A percentile compares a stretch with the other conserved stretches of the same genome.
Evolutionary conservation across 2,329 filamentous ascomycete genomes (phyloP).

Genomic region (Ophiostoma ulmi): DNA sequence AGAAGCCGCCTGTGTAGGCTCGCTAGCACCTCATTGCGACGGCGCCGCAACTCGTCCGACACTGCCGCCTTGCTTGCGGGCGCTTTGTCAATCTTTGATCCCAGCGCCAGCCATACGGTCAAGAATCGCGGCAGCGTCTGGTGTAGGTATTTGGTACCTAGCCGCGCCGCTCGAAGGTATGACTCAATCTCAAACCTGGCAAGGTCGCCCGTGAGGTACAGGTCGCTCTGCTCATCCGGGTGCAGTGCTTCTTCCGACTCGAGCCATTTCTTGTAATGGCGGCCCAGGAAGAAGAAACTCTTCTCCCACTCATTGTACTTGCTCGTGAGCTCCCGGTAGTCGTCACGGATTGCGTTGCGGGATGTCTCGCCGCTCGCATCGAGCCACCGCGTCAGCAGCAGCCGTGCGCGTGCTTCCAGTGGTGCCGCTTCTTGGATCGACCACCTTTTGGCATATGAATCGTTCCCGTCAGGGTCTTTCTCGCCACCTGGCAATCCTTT

Average conservation of each 20-base stretch:
- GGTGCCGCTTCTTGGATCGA: conserved; percentile 16
- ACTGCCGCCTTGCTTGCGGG: conserved; percentile 51
- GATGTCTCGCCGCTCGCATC: conserved; percentile 92
- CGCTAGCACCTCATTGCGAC: conserved; percentile 61
- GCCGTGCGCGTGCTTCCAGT: conserved; percentile 70
- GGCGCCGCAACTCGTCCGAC: conserved; percentile 48
- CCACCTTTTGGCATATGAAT: conserved; percentile 11
- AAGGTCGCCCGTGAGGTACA: conserved; percentile 73
- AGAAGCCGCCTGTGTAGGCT: conserved; percentile 68
- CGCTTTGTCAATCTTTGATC: conserved; percentile 63
- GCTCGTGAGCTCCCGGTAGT: conserved; percentile 77
- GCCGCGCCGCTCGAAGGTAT: conserved; percentile 78
- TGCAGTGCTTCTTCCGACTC: conserved; percentile 80
- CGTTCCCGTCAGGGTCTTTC: background rate
- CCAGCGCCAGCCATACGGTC: conserved; percentile 91
- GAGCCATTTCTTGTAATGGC: conserved; percentile 93
- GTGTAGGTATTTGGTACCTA: conserved; percentile 91
- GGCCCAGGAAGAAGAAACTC: conserved; percentile 92
- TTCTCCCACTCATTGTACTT: conserved; percentile 79
- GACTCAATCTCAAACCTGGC: conserved; percentile 90
- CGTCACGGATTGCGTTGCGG: conserved; percentile 68
- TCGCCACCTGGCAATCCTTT: conserved; percentile 16
- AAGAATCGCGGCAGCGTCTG: conserved; percentile 88
- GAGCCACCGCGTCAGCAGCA: conserved; percentile 93
- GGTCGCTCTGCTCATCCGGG: conserved; percentile 68